phyloP scores from a whole-genome alignment of 495 filamentous ascomycete genomes.

The Aspergillus conjunctus region DNA sequence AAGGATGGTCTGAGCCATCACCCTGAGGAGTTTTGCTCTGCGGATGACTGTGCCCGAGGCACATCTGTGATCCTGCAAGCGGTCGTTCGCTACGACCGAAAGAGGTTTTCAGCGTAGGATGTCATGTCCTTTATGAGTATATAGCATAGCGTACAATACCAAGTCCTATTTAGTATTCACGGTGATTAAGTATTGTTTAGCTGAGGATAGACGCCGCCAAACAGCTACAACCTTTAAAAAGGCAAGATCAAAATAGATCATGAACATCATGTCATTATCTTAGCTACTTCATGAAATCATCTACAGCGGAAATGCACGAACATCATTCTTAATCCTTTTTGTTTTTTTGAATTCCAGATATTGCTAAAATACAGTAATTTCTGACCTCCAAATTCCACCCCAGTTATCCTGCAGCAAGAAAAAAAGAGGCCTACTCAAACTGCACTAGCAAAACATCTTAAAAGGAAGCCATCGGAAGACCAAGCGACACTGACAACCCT shows the following conservation, averaged over 20 bases:
- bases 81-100: conserved; percentile 61
- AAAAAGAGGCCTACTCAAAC: conserved; percentile 35
- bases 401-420: neutral
- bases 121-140: neutral
- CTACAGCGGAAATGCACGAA: conserved; percentile 27
- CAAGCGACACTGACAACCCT: conserved; percentile 32
- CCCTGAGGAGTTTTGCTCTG: conserved; percentile 61
- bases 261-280: conserved; percentile 37
- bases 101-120: conserved; percentile 32
- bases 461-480: conserved; percentile 37
- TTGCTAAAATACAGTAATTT: conserved; percentile 33
- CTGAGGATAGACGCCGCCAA: neutral
- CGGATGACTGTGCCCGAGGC: conserved; percentile 63
- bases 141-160: conserved; percentile 13
- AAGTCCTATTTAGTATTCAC: neutral
- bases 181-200: no score
- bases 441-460: conserved; percentile 33
- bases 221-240: neutral
- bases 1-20: conserved; percentile 68
- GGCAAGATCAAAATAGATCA: conserved; percentile 21
- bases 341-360: conserved; percentile 32
- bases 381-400: conserved; percentile 21
- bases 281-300: conserved; percentile 38
- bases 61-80: conserved; percentile 63
- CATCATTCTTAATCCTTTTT: conserved; percentile 32